Conservation (phyloP, 805 yeast genomes). For the Yueomyces sinensis region DNA sequence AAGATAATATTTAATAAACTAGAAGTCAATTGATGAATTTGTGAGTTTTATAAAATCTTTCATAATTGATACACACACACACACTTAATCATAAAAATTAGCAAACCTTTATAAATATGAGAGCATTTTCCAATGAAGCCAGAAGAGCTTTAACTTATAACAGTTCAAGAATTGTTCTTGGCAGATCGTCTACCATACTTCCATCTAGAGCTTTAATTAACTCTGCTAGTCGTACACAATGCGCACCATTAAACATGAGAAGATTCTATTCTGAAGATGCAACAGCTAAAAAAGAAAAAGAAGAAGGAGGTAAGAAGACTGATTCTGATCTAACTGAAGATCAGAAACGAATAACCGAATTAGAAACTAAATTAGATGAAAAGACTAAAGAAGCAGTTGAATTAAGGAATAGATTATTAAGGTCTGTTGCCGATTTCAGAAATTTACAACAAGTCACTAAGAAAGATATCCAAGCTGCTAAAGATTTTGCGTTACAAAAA, state of each 20-base stretch:
- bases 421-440: conserved; percentile 86
- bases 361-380: conserved; percentile 40
- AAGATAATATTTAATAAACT: too few species aligned
- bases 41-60: too few species aligned
- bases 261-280: conserved; percentile 13
- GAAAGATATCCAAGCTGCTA: conserved; percentile 75
- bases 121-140: too few species aligned
- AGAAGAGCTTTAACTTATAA: too few species aligned
- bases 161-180: too few species aligned
- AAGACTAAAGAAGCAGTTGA: conserved; percentile 69
- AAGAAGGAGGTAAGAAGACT: conserved; percentile 8
- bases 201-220: too few species aligned
- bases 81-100: too few species aligned
- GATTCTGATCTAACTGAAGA: conserved; percentile 12
- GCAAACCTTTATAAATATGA: too few species aligned
- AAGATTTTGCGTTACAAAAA: conserved; percentile 82
- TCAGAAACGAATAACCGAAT: conserved; percentile 20
- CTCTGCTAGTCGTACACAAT: too few species aligned
- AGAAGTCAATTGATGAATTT: too few species aligned
- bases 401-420: conserved; percentile 67
- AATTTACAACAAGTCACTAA: conserved; percentile 84
- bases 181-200: too few species aligned
- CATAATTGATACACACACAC: too few species aligned
- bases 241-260: not conserved
- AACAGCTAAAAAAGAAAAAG: conserved; percentile 1